phyloP scores from a whole-genome alignment of 129 eudicot species.

The Cynara cardunculus region DNA sequence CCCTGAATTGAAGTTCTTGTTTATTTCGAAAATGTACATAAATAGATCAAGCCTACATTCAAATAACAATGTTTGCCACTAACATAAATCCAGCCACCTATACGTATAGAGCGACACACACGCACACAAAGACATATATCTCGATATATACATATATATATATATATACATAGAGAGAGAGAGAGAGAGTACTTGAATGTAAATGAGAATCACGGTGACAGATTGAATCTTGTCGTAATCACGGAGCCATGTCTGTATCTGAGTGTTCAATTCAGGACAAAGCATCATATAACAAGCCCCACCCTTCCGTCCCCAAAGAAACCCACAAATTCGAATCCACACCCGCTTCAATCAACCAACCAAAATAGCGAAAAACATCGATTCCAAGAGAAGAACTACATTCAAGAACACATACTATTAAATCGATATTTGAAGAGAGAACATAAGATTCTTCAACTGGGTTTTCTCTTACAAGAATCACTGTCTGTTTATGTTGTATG shows the following conservation, averaged over 20 bases:
- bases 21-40: not conserved
- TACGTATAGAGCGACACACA: not conserved
- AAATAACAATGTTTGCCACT: not conserved
- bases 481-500: not conserved
- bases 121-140: not conserved
- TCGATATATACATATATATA: not conserved
- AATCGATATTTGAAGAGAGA: not conserved
- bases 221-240: conserved; percentile 85
- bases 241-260: conserved; percentile 72
- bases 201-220: conserved; percentile 62
- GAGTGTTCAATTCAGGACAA: conserved; percentile 54
- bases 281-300: conserved; percentile 43
- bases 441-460: not conserved
- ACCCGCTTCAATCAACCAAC: conserved; percentile 17
- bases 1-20: not conserved
- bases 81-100: conserved; percentile 9
- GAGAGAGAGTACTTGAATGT: conserved; percentile 46
- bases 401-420: conserved; percentile 9
- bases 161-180: not conserved
- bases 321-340: not conserved
- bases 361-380: conserved; percentile 7
- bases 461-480: not conserved
- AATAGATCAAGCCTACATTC: not conserved
- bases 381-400: conserved; percentile 11
- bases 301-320: not conserved